Conservation (phyloP, 805 yeast species). For the Saccharomyces jurei region DNA sequence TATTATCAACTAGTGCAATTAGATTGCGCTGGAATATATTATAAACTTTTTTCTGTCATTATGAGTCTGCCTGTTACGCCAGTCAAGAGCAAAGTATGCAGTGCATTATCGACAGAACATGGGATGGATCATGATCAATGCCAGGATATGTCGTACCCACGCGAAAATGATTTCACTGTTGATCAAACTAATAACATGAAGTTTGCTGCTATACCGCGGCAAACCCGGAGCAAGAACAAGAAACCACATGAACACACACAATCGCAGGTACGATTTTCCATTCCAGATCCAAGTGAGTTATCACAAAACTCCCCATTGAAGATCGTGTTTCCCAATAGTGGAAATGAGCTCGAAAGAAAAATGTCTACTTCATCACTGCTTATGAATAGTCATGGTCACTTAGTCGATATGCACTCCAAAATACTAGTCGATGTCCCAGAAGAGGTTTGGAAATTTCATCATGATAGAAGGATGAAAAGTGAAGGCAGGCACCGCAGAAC, state of each 20-base stretch:
- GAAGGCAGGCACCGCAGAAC: conserved; percentile 3
- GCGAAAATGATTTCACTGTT: not conserved
- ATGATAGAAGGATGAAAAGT: conserved; percentile 4
- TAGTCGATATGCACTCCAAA: conserved; percentile 23
- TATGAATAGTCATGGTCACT: conserved; percentile 8
- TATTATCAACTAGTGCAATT: not conserved
- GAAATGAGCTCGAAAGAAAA: not conserved
- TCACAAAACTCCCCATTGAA: conserved; percentile 19
- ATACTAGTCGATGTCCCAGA: conserved; percentile 27
- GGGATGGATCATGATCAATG: not conserved
- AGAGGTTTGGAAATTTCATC: conserved; percentile 26
- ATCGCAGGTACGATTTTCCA: conserved; percentile 28
- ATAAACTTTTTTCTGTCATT: not conserved
- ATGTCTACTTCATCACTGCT: not conserved
- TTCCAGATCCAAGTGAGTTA: conserved; percentile 14
- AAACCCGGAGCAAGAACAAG: not conserved
- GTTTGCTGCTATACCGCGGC: not conserved
- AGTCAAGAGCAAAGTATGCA: not conserved
- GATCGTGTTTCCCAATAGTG: conserved; percentile 24
- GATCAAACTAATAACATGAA: not conserved
- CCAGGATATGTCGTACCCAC: not conserved
- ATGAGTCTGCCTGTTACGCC: conserved; percentile 8
- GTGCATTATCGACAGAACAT: not conserved
- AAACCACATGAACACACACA: conserved; percentile 3
- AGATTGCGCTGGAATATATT: not conserved